phyloP scores from a whole-genome alignment of 306 rosid species.

The Crotalaria pallida region DNA sequence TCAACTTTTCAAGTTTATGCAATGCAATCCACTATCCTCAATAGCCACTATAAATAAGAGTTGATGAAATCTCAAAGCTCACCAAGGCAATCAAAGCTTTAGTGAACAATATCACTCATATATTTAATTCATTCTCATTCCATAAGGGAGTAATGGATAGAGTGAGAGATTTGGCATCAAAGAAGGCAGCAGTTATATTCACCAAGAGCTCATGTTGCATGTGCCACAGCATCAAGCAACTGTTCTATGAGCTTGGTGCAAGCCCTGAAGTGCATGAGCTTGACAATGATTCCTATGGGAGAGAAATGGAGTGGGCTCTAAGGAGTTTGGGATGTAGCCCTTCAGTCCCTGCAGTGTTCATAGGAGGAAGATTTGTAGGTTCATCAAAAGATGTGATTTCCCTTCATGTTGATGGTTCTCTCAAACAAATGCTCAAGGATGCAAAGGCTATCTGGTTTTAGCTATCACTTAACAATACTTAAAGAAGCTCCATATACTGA shows the following conservation, averaged over 20 bases:
- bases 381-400: conserved; percentile 89
- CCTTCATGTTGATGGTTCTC: conserved; percentile 87
- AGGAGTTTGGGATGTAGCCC: conserved; percentile 79
- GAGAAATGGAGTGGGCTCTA: conserved; percentile 84
- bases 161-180: conserved; percentile 76
- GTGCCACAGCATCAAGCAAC: conserved; percentile 88
- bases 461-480: neutral
- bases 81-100: conserved; percentile 40
- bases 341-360: conserved; percentile 90
- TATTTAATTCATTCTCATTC: neutral
- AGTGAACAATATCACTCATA: conserved; percentile 4
- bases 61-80: conserved; percentile 33
- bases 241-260: conserved; percentile 89
- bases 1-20: conserved; percentile 24
- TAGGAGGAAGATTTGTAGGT: conserved; percentile 85
- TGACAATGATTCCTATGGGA: conserved; percentile 67
- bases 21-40: conserved; percentile 36
- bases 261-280: conserved; percentile 93
- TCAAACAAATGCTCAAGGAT: conserved; percentile 86
- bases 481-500: conserved; percentile 24
- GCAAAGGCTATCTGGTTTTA: conserved; percentile 97
- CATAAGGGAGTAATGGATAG: conserved; percentile 51
- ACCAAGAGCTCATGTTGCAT: conserved; percentile 94
- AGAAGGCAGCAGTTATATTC: conserved; percentile 94
- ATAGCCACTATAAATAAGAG: conserved; percentile 67